These are phyloP conservation scores for Fusarium buxicola DNA, from an alignment of 2,329 filamentous ascomycete species.

Conservation along the genomic window DNA sequence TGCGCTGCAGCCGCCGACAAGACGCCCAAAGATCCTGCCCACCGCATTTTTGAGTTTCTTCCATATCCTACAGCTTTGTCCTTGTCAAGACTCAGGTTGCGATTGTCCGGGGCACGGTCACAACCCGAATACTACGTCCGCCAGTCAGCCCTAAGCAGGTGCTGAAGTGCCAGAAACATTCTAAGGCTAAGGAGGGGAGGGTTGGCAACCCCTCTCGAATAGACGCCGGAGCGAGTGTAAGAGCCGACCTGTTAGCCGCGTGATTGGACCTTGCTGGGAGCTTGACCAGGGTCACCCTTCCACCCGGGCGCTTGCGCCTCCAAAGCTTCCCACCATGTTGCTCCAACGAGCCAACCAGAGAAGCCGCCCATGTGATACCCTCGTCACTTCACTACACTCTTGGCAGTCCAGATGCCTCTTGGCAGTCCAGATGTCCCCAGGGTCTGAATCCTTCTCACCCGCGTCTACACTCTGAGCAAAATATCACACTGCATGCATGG, in stretches of 20 bases:
- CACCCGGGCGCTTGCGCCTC: conserved; percentile 47
- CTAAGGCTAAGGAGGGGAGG: conserved; percentile 23
- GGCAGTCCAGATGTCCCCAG: conserved; percentile 21
- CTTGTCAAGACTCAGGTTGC: background rate
- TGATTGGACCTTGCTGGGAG: conserved; percentile 45
- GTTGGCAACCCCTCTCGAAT: conserved; percentile 39
- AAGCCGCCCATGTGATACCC: conserved; percentile 19
- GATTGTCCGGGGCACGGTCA: conserved; percentile 3
- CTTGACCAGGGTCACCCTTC: conserved; percentile 29
- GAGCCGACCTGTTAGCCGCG: conserved; percentile 44
- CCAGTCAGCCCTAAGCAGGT: conserved; percentile 23
- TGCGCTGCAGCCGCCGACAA: conserved; percentile 43
- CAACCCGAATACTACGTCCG: background rate
- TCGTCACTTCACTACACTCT: conserved; percentile 23
- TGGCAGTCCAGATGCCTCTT: conserved; percentile 23
- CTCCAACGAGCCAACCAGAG: conserved; percentile 39
- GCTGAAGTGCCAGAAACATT: conserved; percentile 16
- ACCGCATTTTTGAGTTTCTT: conserved; percentile 21
- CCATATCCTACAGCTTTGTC: background rate
- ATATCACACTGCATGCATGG: conserved; percentile 49
- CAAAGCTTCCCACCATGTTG: conserved; percentile 37
- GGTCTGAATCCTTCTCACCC: conserved; percentile 39
- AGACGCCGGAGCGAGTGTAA: conserved; percentile 48
- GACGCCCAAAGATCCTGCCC: conserved; percentile 12
- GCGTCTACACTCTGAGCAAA: conserved; percentile 37